Percentiles rank a stretch among this genome's conserved stretches.
phyloP scores from a whole-genome alignment of 306 rosid genomes.

The Datisca glomerata region DNA sequence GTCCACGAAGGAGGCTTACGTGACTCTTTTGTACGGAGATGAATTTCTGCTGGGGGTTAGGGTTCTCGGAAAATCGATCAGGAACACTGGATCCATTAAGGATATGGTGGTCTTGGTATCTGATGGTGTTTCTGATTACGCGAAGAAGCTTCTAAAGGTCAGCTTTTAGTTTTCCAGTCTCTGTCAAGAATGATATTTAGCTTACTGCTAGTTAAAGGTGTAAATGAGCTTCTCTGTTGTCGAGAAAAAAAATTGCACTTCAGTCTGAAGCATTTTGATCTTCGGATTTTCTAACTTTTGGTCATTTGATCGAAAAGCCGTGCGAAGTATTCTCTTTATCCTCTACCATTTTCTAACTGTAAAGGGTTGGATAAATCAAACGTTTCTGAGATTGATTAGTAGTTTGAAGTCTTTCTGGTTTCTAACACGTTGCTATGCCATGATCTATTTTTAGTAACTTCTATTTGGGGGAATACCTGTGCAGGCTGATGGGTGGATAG shows the following conservation, averaged over 20 bases:
- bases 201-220: too few relatives aligned
- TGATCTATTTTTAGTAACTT: constrained; percentile 11
- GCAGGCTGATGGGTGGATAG: constrained; percentile 98
- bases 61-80: constrained; percentile 88
- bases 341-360: too few relatives aligned
- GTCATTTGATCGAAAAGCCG: too few relatives aligned
- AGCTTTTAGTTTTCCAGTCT: not conserved
- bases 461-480: constrained; percentile 12
- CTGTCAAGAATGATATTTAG: too few relatives aligned
- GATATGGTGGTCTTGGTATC: constrained; percentile 93
- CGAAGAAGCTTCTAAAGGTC: constrained; percentile 71
- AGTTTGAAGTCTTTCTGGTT: not conserved
- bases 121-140: constrained; percentile 85
- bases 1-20: constrained; percentile 59
- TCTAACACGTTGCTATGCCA: not conserved
- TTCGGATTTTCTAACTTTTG: too few relatives aligned
- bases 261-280: too few relatives aligned
- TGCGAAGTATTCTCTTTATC: too few relatives aligned
- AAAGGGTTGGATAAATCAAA: too few relatives aligned
- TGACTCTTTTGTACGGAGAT: constrained; percentile 87
- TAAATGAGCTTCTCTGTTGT: too few relatives aligned
- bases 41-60: constrained; percentile 91
- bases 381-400: too few relatives aligned
- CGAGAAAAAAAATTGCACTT: too few relatives aligned
- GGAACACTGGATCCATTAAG: constrained; percentile 68